Base-by-base conservation (phyloP, 495 filamentous ascomycete species). In the Parathielavia hyrcaniae region DNA sequence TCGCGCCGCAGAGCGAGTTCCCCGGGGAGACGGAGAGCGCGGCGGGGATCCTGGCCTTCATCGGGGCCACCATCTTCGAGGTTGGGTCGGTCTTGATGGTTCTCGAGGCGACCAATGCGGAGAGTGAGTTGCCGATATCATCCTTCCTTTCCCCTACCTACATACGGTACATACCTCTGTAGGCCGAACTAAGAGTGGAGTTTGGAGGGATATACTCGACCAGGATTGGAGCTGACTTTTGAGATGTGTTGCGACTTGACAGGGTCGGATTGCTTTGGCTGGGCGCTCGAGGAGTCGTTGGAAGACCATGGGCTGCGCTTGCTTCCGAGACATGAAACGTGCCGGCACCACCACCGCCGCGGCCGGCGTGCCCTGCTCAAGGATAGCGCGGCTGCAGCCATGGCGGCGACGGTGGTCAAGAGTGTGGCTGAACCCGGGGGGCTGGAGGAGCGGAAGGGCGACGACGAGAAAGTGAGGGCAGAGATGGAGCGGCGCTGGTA, bases 51-150 rank as follows among this genome's bases (percentile, higher is more conserved):
- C 20, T 57, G 10, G 53, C 52, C 12, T 41, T 47, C 35, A 16
- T 49, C 5, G 86, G 86, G 12, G 76, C 86, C 10, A 84, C 81
- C 0, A 85, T 89, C 5, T 88, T 89, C 65, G 83, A 86, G 63
- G 55, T 87, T 17, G 86, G 85, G 0, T 82, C 79, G 57, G 67
- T 89, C 0, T 64, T 89, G 22, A 69, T 89, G 14, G 75, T 89
- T 63, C 66, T 86, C 5, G 87, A 90, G 64, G 86, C 85, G 11
- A 73, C 88, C 5, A 88, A 89, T 67, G 83, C 83, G 55, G 83
- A 84, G 55, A 70, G 79, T 50, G 23, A 45, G 61, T 50, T n/a
- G n/a, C n/a, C n/a, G n/a, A n/a, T n/a, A n/a, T n/a, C n/a, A n/a
- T n/a, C n/a, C n/a, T n/a, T n/a, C n/a, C n/a, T n/a, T n/a, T n/a